phyloP scores from a whole-genome alignment of 768 basidiomycete genomes.

The Amanita muscaria region DNA sequence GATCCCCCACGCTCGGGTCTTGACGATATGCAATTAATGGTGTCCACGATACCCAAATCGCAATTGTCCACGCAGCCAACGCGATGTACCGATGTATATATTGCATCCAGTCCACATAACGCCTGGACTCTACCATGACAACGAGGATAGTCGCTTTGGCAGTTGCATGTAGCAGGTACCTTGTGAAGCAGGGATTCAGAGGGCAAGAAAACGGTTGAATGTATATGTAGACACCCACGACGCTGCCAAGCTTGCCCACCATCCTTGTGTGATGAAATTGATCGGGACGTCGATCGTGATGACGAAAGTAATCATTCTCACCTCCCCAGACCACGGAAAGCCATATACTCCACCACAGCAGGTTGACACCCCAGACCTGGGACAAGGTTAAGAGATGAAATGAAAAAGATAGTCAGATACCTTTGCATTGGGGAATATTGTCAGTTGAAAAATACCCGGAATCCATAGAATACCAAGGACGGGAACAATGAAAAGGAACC shows the following conservation, averaged over 20 bases:
- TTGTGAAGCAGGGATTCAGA: background rate
- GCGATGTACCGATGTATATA: constrained; percentile 43
- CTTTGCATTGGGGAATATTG: constrained; percentile 36
- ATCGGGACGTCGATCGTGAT: too few species aligned
- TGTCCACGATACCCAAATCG: constrained; percentile 64
- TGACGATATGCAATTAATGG: constrained; percentile 50
- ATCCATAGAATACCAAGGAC: constrained; percentile 61
- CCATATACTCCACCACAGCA: constrained; percentile 84
- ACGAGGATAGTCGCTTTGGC: constrained; percentile 61
- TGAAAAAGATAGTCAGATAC: constrained; percentile 22
- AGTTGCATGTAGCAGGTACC: constrained; percentile 29
- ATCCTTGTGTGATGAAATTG: constrained; percentile 37
- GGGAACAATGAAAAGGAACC: constrained; percentile 74
- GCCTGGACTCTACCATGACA: constrained; percentile 59
- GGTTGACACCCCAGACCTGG: constrained; percentile 49
- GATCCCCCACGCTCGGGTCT: constrained; percentile 19
- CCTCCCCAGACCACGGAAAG: constrained; percentile 71
- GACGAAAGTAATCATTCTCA: too few species aligned
- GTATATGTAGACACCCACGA: constrained; percentile 38
- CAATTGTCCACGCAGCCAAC: constrained; percentile 56
- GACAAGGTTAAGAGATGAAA: background rate
- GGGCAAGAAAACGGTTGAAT: background rate
- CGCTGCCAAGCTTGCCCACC: constrained; percentile 68
- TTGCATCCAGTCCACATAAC: constrained; percentile 71
- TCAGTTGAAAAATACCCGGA: constrained; percentile 62